Conservation (phyloP, 495 filamentous ascomycete species). For the Xylaria cubensis region DNA sequence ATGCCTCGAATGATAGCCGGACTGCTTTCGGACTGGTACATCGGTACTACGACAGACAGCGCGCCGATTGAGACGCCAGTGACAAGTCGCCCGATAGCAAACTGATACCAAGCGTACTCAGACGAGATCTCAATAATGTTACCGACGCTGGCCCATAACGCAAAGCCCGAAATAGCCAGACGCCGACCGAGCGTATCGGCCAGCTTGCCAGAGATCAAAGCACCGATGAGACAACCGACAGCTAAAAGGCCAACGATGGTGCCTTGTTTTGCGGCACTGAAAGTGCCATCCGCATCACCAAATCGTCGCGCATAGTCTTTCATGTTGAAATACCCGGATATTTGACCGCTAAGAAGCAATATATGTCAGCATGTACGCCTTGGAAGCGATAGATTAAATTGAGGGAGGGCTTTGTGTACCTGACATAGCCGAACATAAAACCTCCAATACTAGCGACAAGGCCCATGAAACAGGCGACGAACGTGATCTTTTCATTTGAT, state of each 20-base stretch:
- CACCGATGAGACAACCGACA: slow-evolving; percentile 73
- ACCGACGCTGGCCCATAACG: slow-evolving; percentile 70
- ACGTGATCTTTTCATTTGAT: slow-evolving; percentile 38
- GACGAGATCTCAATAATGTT: slow-evolving; percentile 72
- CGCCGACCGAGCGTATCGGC: slow-evolving; percentile 55
- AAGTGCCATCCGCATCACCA: slow-evolving; percentile 46
- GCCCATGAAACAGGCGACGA: slow-evolving; percentile 49
- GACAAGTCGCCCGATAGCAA: slow-evolving; percentile 62
- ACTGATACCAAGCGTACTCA: slow-evolving; percentile 55
- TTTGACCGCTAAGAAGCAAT: slow-evolving; percentile 44
- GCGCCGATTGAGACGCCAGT: slow-evolving; percentile 75
- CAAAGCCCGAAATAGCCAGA: slow-evolving; percentile 60
- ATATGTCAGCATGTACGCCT: neutral
- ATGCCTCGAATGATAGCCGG: slow-evolving; percentile 71
- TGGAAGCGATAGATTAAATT: slow-evolving; percentile 14
- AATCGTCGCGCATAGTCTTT: slow-evolving; percentile 57
- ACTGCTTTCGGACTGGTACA: slow-evolving; percentile 76
- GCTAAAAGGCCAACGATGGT: slow-evolving; percentile 64
- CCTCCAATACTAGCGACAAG: slow-evolving; percentile 70
- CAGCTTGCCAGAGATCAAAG: slow-evolving; percentile 67
- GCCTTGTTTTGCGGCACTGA: slow-evolving; percentile 58
- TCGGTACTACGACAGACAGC: slow-evolving; percentile 72
- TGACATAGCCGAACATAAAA: slow-evolving; percentile 81
- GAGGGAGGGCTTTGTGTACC: slow-evolving; percentile 50
- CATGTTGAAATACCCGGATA: slow-evolving; percentile 68